These are phyloP conservation scores for Chalciporus pseudorubinellus DNA, from an alignment of 768 basidiomycete species.

Conservation along the genomic window DNA sequence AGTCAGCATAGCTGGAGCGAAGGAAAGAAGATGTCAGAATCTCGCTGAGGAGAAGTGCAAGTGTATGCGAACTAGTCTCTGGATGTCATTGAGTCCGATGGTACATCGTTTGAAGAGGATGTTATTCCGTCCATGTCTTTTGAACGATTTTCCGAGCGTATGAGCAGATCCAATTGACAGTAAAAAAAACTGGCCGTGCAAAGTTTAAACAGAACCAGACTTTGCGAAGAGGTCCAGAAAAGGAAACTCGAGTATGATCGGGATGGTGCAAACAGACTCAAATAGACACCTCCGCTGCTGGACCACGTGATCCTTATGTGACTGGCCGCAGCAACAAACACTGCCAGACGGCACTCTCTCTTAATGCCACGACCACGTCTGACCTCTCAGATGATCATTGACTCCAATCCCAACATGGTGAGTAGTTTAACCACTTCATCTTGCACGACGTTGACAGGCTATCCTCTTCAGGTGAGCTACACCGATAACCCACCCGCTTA, in stretches of 20 bases:
- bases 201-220: neutral
- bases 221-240: slow-evolving; percentile 5
- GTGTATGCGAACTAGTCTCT: slow-evolving; percentile 75
- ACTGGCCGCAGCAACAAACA: slow-evolving; percentile 17
- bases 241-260: slow-evolving; percentile 12
- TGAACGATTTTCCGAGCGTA: slow-evolving; percentile 1
- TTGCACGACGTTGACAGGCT: neutral
- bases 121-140: slow-evolving; percentile 31
- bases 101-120: slow-evolving; percentile 24
- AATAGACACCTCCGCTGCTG: slow-evolving; percentile 1
- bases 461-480: slow-evolving; percentile 14
- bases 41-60: slow-evolving; percentile 24
- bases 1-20: slow-evolving; percentile 82
- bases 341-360: neutral
- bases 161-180: neutral
- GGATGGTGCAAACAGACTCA: slow-evolving; percentile 11
- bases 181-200: slow-evolving; percentile 5
- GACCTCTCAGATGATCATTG: slow-evolving; percentile 23
- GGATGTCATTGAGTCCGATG: slow-evolving; percentile 67
- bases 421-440: neutral
- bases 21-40: slow-evolving; percentile 40
- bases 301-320: slow-evolving; percentile 21
- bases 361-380: slow-evolving; percentile 1
- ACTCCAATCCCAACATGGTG: slow-evolving; percentile 28
- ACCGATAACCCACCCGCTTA: slow-evolving; percentile 50